Evolutionary conservation across 2,329 filamentous ascomycete species (phyloP), one percentile per base, ranked within the genome.

Genomic region (Tolypocladium amazonense): DNA sequence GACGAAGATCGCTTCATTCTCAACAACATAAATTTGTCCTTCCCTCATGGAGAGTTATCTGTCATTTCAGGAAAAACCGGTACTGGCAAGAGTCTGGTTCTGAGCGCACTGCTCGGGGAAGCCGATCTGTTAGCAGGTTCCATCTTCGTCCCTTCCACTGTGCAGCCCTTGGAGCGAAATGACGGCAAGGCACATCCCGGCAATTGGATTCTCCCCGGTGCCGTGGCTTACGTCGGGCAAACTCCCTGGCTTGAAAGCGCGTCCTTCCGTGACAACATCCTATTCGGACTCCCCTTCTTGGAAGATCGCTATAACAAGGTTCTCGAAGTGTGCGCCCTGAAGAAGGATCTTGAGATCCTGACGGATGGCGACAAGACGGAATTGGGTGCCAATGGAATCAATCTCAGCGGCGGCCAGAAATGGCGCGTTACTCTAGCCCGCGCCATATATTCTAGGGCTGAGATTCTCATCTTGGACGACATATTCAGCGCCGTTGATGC

Each of bases 211-310:
- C 79, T 91, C 20, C 81, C 86, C 9, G 80, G 81, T 3, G 82
- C 87, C 1, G 81, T 92, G 56, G 89, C 89, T 0, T 93, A 87
- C 65, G 88, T 92, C 39, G 84, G 87, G 1, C 89, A 92, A 68
- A 90, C 88, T 9, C 89, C 90, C 0, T 94, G 89, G 90, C 89
- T 94, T 56, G 89, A 93, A 68, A 93, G 92, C 65, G 88, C 87
- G 0, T 88, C 85, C 7, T 86, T 95, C 62, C 85, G 82, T 59
- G 86, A 91, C 53, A 95, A 94, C 65, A 88, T 94, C 57, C 71
- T 90, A 0, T 94, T 93, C 62, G 89, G 89, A 0, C 75, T 92
- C 2, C 89, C 89, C 0, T 82, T 81, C 37, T 82, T 91, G 59
- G 76, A 85, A 60, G 76, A 80, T n/a, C 83, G 90, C 45, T 94